Conservation (phyloP, 768 basidiomycete genomes). For the Russula griseocarnosa region DNA sequence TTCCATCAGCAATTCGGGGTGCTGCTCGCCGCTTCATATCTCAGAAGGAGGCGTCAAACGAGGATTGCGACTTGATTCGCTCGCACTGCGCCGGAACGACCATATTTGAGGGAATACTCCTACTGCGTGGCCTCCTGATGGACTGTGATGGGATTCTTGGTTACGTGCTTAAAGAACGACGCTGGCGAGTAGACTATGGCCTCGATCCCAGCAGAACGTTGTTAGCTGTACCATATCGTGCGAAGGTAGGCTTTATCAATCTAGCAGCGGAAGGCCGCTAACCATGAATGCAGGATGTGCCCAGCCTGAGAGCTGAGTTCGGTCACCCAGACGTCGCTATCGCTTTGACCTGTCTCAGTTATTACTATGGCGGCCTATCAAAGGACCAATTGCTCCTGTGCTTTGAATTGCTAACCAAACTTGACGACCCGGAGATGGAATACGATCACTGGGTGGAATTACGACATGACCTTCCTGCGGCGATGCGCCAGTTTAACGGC, state of each 20-base stretch:
- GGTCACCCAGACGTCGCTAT: conserved; percentile 51
- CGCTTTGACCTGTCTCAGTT: conserved; percentile 44
- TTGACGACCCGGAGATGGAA: conserved; percentile 41
- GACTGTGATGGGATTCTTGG: conserved; percentile 38
- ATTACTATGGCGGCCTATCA: conserved; percentile 47
- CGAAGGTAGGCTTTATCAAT: conserved; percentile 32
- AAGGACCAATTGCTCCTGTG: conserved; percentile 38
- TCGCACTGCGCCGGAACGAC: conserved; percentile 3
- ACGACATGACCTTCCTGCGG: conserved; percentile 31
- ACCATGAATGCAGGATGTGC: conserved; percentile 38
- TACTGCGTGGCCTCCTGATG: conserved; percentile 45
- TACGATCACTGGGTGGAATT: conserved; percentile 42
- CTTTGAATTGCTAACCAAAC: conserved; percentile 40
- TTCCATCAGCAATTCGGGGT: neutral
- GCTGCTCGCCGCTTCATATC: conserved; percentile 14
- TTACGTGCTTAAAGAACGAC: conserved; percentile 38
- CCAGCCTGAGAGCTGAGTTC: conserved; percentile 46
- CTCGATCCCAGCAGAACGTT: conserved; percentile 41
- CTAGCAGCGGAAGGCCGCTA: neutral
- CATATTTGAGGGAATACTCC: conserved; percentile 39
- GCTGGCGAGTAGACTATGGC: conserved; percentile 54
- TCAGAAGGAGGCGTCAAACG: neutral
- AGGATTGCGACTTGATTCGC: neutral
- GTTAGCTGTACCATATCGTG: conserved; percentile 52
- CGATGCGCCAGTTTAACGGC: conserved; percentile 36